Evolutionary conservation across 2,329 filamentous ascomycete genomes (phyloP).

Genomic region (Monosporascus sp.): DNA sequence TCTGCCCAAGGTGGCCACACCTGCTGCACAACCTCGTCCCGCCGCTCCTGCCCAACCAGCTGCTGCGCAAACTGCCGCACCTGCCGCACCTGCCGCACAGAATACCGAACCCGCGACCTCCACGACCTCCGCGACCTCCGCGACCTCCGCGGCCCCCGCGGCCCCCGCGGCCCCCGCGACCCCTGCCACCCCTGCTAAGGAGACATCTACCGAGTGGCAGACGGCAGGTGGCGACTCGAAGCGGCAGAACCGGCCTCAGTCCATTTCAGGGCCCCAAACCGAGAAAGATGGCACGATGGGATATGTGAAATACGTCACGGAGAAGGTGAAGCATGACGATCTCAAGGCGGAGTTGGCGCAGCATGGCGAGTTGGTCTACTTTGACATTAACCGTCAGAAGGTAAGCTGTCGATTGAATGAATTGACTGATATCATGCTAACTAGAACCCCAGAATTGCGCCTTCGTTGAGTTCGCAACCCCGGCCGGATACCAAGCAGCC

Average conservation of each 20-base stretch:
- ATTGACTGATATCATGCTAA: constrained; percentile 19
- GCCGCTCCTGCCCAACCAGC: constrained; percentile 33
- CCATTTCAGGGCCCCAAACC: constrained; percentile 49
- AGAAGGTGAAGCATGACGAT: constrained; percentile 72
- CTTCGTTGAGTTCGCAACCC: constrained; percentile 85
- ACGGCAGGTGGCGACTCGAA: constrained; percentile 79
- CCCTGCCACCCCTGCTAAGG: constrained; percentile 34
- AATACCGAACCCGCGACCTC: constrained; percentile 27
- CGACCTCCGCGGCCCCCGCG: constrained; percentile 12
- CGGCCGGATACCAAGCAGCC: constrained; percentile 77
- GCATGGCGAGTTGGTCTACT: constrained; percentile 66
- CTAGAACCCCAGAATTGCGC: constrained; percentile 70
- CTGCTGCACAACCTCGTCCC: constrained; percentile 34
- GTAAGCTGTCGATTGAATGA: constrained; percentile 40
- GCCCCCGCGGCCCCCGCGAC: constrained; percentile 20
- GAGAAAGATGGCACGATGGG: constrained; percentile 76
- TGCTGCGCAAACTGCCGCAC: constrained; percentile 41
- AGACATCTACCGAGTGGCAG: constrained; percentile 72
- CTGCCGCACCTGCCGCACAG: constrained; percentile 38
- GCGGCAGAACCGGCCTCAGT: constrained; percentile 71
- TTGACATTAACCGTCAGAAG: constrained; percentile 79
- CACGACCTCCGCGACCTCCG: constrained; percentile 21
- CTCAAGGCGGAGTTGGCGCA: constrained; percentile 65
- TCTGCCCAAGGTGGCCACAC: constrained; percentile 51
- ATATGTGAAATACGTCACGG: constrained; percentile 94